These are phyloP conservation scores for Phyllosticta paracitricarpa DNA, from an alignment of 2,329 filamentous ascomycete species.

Conservation along the genomic window DNA sequence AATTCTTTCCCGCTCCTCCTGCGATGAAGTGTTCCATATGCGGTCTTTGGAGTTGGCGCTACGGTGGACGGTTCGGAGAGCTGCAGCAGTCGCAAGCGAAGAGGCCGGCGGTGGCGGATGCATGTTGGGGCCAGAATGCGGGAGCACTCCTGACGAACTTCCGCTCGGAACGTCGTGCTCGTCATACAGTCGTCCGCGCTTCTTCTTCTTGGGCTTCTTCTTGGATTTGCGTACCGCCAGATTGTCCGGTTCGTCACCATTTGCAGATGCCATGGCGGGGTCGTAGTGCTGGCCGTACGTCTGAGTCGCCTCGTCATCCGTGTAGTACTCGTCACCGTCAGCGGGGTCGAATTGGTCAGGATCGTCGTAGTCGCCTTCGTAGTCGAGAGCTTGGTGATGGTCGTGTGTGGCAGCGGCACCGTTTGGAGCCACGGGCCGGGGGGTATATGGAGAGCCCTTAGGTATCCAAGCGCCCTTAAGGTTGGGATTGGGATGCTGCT, in stretches of 20 bases:
- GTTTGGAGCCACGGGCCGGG: conserved; percentile 12
- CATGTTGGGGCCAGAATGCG: conserved; percentile 16
- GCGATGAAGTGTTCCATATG: conserved; percentile 94
- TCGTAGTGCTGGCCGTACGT: conserved; percentile 22
- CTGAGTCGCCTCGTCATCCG: conserved; percentile 26
- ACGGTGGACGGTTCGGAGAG: conserved; percentile 33
- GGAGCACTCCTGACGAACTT: conserved; percentile 15
- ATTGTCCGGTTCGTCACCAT: conserved; percentile 7
- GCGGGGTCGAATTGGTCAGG: conserved; percentile 20
- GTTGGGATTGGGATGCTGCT: conserved; percentile 17
- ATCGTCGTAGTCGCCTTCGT: conserved; percentile 36
- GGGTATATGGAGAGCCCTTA: conserved; percentile 12
- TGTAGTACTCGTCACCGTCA: conserved; percentile 28
- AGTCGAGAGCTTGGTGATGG: conserved; percentile 28
- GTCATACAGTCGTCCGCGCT: not conserved
- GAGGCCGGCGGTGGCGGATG: conserved; percentile 31
- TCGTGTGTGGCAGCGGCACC: conserved; percentile 1
- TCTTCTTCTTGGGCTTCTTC: conserved; percentile 57
- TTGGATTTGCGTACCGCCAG: conserved; percentile 43
- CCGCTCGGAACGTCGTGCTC: conserved; percentile 12
- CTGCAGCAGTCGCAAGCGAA: conserved; percentile 33
- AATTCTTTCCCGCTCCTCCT: conserved; percentile 92
- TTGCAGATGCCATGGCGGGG: conserved; percentile 15
- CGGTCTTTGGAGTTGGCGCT: conserved; percentile 56
- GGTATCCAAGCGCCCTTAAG: conserved; percentile 16